Evolutionary conservation across 2,329 filamentous ascomycete species (phyloP), one percentile per base, ranked within the genome.

Genomic region (Talaromyces sp.): DNA sequence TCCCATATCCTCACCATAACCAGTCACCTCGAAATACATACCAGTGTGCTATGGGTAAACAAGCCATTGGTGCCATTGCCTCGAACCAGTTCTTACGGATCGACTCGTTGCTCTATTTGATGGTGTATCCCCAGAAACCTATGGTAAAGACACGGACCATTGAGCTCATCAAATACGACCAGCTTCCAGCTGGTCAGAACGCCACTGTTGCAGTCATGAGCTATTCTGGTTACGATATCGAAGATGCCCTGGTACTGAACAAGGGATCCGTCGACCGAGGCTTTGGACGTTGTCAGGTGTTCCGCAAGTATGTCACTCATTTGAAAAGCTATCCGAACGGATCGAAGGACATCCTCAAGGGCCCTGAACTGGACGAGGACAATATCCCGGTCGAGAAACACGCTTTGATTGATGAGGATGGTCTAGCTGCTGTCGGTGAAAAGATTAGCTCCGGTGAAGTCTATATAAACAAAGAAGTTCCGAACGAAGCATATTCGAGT

Each of bases 21-120:
- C 95, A 99, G 75, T 99, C 96, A 17, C 95, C 95, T 10, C 85
- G 95, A 82, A 99, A 99, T 73, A 99, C 95, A 0, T 99, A 99
- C 71, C 93, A 98, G 82, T 97, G 93, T 78, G 95, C 95, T 78
- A 99, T 99, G 95, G 95, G 95, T 84, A 99, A 99, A 79, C 95
- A 99, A 89, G 95, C 95, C 43, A 98, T 99, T 73, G 95, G 95
- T 35, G 93, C 93, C 35, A 98, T 99, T 72, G 95, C 93, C 17
- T 96, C 96, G 72, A 99, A 99, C 72, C 95, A 99, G 75, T 96
- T 97, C 78, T 90, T 93, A 69, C 88, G 95, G 60, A 97, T 99
- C 73, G 95, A 99, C 71, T 98, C 93, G 0, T 82, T 99, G 17
- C 85, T 99, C 7, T 98, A 97, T 73, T 90, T 96, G 1, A 90